Percentiles rank a stretch among this genome's conserved stretches.
Conservation (phyloP, 1,139 yeast genomes). For the Magnusiomyces tetraspermus region DNA sequence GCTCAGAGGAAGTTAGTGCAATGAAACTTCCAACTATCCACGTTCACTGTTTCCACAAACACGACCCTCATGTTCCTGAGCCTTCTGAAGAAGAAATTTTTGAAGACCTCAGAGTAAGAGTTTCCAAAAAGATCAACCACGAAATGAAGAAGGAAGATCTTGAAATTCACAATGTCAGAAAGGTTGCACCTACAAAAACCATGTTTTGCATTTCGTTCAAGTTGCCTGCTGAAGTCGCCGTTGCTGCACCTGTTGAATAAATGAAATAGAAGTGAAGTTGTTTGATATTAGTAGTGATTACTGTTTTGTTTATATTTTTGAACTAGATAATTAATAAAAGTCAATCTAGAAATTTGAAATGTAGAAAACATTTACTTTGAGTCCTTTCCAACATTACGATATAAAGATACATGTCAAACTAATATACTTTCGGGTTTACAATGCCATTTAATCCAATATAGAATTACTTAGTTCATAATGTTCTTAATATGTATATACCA, state of each 20-base stretch:
- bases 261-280: too few relatives aligned
- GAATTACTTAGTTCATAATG: too few relatives aligned
- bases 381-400: too few relatives aligned
- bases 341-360: too few relatives aligned
- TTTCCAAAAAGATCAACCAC: conserved; percentile 45
- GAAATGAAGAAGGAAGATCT: conserved; percentile 40
- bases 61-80: conserved; percentile 59
- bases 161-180: conserved; percentile 72
- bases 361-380: too few relatives aligned
- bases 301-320: too few relatives aligned
- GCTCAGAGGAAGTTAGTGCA: conserved; percentile 15
- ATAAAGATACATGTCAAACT: too few relatives aligned
- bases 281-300: too few relatives aligned
- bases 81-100: conserved; percentile 59
- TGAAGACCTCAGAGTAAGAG: conserved; percentile 49
- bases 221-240: conserved; percentile 74
- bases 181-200: conserved; percentile 93
- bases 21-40: conserved; percentile 62
- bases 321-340: too few relatives aligned
- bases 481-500: too few relatives aligned
- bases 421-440: too few relatives aligned
- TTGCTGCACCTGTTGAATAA: conserved; percentile 20
- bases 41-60: conserved; percentile 90
- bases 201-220: conserved; percentile 84
- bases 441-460: too few relatives aligned